Evolutionary conservation across 2,329 filamentous ascomycete species (phyloP).

Genomic region (Lachnellula subtilissima): DNA sequence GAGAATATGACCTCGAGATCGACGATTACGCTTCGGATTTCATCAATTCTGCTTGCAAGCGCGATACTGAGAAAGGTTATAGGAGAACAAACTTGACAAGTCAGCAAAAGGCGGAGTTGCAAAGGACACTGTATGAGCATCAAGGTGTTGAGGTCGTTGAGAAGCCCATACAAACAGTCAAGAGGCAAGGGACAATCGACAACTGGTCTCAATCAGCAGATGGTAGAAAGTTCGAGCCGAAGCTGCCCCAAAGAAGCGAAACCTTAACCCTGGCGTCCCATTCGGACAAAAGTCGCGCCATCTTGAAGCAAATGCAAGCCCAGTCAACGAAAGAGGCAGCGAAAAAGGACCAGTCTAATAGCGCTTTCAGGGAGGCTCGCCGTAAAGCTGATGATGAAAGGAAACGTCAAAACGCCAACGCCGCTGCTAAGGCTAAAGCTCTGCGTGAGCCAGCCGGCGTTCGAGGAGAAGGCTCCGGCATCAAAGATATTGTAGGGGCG

Average conservation of each 20-base stretch:
- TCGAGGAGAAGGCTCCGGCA: conserved; percentile 73
- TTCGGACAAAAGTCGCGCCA: conserved; percentile 31
- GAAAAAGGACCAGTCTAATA: conserved; percentile 27
- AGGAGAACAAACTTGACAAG: conserved; percentile 75
- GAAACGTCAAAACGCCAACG: conserved; percentile 65
- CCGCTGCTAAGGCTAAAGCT: conserved; percentile 65
- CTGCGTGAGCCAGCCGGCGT: conserved; percentile 51
- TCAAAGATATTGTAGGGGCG: conserved; percentile 65
- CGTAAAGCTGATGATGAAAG: conserved; percentile 71
- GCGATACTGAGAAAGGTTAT: conserved; percentile 48
- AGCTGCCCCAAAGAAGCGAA: conserved; percentile 11
- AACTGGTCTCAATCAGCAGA: conserved; percentile 53
- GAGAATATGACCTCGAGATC: conserved; percentile 70
- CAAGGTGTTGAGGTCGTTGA: conserved; percentile 48
- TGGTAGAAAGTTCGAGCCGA: conserved; percentile 30
- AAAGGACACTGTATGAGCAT: conserved; percentile 57
- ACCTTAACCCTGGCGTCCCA: background rate
- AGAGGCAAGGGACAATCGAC: conserved; percentile 58
- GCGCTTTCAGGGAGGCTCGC: conserved; percentile 67
- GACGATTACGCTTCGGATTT: conserved; percentile 53
- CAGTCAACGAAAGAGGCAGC: conserved; percentile 6
- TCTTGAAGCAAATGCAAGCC: conserved; percentile 23
- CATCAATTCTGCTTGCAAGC: conserved; percentile 61
- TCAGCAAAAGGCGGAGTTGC: conserved; percentile 79
- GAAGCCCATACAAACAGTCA: conserved; percentile 43